Conservation (phyloP, 371 early-diverging fungal species). For the Mycotypha africana region DNA sequence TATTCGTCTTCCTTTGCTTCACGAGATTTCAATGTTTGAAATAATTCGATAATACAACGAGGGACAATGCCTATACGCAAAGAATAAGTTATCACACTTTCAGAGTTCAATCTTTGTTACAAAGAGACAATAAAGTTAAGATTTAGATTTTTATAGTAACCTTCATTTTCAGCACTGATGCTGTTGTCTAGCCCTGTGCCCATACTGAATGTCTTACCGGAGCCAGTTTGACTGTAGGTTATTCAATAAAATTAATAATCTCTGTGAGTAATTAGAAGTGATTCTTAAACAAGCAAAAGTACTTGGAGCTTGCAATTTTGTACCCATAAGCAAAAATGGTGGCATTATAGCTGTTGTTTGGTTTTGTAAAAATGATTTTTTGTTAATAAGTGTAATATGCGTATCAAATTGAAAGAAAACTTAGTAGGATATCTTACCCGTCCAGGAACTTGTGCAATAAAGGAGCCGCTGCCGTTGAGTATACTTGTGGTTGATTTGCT, state of each 20-base stretch:
- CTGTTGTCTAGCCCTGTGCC: conserved; percentile 62
- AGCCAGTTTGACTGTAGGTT: conserved; percentile 72
- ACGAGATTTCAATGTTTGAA: conserved; percentile 27
- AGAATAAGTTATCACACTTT: neutral
- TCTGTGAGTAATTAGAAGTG: neutral
- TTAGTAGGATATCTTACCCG: conserved; percentile 55
- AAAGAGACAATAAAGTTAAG: too few relatives aligned
- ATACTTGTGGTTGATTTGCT: conserved; percentile 68
- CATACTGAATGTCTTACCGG: conserved; percentile 99
- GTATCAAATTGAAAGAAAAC: neutral
- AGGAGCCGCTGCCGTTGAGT: conserved; percentile 65
- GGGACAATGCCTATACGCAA: conserved; percentile 75
- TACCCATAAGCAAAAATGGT: conserved; percentile 95
- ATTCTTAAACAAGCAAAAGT: too few relatives aligned
- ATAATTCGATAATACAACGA: conserved; percentile 73
- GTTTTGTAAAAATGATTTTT: neutral
- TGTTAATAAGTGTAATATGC: neutral
- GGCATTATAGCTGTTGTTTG: conserved; percentile 64
- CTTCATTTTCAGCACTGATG: conserved; percentile 42
- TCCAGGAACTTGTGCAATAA: conserved; percentile 82
- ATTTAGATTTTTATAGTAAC: too few relatives aligned
- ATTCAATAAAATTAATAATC: neutral
- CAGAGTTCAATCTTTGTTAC: neutral
- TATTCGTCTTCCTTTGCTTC: conserved; percentile 32
- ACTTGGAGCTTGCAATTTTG: conserved; percentile 1